phyloP scores from a whole-genome alignment of 768 basidiomycete species.

The Melanogaster broomeanus region DNA sequence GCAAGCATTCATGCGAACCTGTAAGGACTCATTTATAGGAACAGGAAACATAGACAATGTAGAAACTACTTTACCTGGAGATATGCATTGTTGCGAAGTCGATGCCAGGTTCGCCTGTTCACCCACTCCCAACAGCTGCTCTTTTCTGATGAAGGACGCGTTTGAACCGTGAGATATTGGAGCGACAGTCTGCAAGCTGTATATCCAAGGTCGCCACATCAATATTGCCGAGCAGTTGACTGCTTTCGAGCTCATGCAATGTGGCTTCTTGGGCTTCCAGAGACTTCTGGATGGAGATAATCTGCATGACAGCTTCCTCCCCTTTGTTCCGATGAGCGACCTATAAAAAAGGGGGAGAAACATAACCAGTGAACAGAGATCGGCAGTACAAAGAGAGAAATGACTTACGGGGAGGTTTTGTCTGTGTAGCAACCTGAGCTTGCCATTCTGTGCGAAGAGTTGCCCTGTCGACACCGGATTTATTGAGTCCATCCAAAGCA shows the following conservation, averaged over 20 bases:
- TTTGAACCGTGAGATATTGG: too few relatives aligned
- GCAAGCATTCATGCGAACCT: constrained; percentile 20
- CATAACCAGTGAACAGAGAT: too few relatives aligned
- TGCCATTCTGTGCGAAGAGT: neutral
- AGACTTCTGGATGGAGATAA: neutral
- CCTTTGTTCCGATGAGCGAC: too few relatives aligned
- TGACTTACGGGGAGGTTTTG: constrained; percentile 6
- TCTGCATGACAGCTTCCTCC: too few relatives aligned
- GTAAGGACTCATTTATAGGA: neutral
- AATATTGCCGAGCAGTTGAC: neutral
- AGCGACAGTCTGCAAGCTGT: too few relatives aligned
- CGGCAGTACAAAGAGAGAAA: too few relatives aligned
- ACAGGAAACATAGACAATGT: neutral
- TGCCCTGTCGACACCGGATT: too few relatives aligned
- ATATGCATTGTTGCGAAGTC: constrained; percentile 13
- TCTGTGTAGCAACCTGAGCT: constrained; percentile 20
- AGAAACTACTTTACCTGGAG: neutral
- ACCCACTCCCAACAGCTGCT: neutral
- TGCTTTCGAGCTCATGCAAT: neutral
- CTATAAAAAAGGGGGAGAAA: too few relatives aligned
- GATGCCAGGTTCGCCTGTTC: neutral
- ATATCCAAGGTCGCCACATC: too few relatives aligned
- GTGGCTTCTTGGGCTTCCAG: neutral
- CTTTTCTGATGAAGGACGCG: too few relatives aligned
- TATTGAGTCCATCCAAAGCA: constrained; percentile 6